Base-by-base conservation (phyloP, 164 flowering plant species). In the Dillenia suffruticosa region DNA sequence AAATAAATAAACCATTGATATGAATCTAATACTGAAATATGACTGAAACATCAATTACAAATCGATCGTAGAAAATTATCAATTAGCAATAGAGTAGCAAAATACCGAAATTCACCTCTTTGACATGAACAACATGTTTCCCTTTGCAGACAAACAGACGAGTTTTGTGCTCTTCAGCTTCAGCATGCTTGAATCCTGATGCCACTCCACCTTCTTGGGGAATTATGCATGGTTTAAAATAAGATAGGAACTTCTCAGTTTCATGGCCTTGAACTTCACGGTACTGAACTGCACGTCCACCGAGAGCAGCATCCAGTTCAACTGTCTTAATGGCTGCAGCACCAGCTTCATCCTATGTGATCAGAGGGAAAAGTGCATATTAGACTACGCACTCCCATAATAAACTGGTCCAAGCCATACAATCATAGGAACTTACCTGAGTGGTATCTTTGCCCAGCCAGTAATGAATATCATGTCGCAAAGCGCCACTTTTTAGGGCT, bases 241-340 rank as follows among this genome's bases (percentile, higher is more conserved):
- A 87, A 12, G 99, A 92, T 44, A 95, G 83, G 69, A 95, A 95
- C 77, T 84, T 90, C 78, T 88, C 99, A 1, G 96, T 84, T 78
- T 95, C 99, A 70, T 92, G 90, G 61, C 99, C 98, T 79, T 95
- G 99, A 22, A 90, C 84, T 84, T 95, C 99, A 64, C 99, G 83
- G 79, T 95, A 95, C 70, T 95, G 99, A 68, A 95, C 99, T 56
- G 99, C 99, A 69, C 98, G 97, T 43, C 99, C 99, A 49, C 99
- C 99, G 63, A 95, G 88, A 61, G 97, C 90, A 63, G 98, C 97
- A 90, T 95, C 99, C 57, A 95, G 68, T 76, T 95, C 99, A 69
- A 95, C 85, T 56, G 98, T 92, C 76, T 92, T 95, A 66, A 90
- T 76, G 51, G 99, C 96, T 60, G 97, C 98, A 32, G 93, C 68